phyloP scores from a whole-genome alignment of 2,329 filamentous ascomycete genomes.

The Ceratocystis ficicola region DNA sequence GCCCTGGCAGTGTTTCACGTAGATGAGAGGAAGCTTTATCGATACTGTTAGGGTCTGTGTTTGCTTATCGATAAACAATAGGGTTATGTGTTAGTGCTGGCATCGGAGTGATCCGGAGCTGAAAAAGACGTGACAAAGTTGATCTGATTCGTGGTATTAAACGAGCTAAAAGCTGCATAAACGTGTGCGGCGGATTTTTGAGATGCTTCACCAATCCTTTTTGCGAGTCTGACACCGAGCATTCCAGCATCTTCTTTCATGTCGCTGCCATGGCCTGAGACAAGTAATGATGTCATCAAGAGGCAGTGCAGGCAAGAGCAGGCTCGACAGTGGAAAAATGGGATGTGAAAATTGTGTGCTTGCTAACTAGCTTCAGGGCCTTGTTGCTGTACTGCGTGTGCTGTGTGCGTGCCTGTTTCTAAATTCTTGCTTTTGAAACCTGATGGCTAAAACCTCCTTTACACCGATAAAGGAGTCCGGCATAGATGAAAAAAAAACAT shows the following conservation, averaged over 20 bases:
- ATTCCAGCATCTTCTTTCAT: background rate
- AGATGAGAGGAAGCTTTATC: background rate
- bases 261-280: background rate
- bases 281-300: background rate
- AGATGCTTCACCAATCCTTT: background rate
- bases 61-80: background rate
- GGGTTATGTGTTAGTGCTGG: background rate
- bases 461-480: conserved; percentile 1
- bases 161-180: too few species aligned
- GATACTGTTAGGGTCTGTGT: too few species aligned
- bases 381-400: background rate
- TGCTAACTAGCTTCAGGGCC: background rate
- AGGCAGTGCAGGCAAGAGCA: background rate
- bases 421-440: background rate
- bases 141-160: too few species aligned
- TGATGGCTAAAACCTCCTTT: background rate
- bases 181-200: too few species aligned
- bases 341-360: background rate
- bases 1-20: background rate
- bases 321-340: background rate
- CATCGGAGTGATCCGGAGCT: background rate
- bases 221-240: background rate
- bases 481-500: background rate
- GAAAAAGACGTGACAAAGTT: too few species aligned
- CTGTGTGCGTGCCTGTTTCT: background rate